phyloP scores from a whole-genome alignment of 257 asterid genomes.

The Ilex asprella region DNA sequence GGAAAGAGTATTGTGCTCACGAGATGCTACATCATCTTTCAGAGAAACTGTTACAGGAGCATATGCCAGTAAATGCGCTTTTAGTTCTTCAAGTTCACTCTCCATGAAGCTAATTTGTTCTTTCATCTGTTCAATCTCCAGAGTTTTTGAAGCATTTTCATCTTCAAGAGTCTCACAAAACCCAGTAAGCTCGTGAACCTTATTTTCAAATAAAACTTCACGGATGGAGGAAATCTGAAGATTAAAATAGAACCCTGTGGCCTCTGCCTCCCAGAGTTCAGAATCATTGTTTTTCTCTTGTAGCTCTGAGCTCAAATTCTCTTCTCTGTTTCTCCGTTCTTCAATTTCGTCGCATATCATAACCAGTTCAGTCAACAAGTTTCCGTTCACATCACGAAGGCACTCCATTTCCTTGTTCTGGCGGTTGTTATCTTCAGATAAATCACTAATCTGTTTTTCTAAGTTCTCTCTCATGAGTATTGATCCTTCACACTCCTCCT shows the following conservation, averaged over 20 bases:
- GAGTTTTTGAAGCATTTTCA: slow-evolving; percentile 35
- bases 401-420: slow-evolving; percentile 52
- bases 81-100: slow-evolving; percentile 48
- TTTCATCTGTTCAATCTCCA: slow-evolving; percentile 60
- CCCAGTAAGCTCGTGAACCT: slow-evolving; percentile 70
- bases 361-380: slow-evolving; percentile 47
- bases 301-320: slow-evolving; percentile 46
- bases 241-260: slow-evolving; percentile 68
- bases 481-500: slow-evolving; percentile 41
- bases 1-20: slow-evolving; percentile 53
- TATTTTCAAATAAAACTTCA: slow-evolving; percentile 57
- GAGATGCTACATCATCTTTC: slow-evolving; percentile 55
- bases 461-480: slow-evolving; percentile 29
- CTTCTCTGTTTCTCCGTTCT: slow-evolving; percentile 48
- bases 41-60: slow-evolving; percentile 56
- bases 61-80: slow-evolving; percentile 46
- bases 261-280: slow-evolving; percentile 85
- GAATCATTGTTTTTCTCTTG: slow-evolving; percentile 49
- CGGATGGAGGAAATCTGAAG: slow-evolving; percentile 69
- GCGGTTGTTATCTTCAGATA: slow-evolving; percentile 39
- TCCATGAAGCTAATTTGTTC: slow-evolving; percentile 48
- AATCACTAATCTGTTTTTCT: slow-evolving; percentile 35
- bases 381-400: slow-evolving; percentile 42
- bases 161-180: slow-evolving; percentile 43
- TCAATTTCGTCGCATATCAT: slow-evolving; percentile 51